Percentiles rank a stretch among this genome's conserved stretches.
Evolutionary conservation across 345 rosid genomes (phyloP).

Genomic region (Rubroshorea leprosula): DNA sequence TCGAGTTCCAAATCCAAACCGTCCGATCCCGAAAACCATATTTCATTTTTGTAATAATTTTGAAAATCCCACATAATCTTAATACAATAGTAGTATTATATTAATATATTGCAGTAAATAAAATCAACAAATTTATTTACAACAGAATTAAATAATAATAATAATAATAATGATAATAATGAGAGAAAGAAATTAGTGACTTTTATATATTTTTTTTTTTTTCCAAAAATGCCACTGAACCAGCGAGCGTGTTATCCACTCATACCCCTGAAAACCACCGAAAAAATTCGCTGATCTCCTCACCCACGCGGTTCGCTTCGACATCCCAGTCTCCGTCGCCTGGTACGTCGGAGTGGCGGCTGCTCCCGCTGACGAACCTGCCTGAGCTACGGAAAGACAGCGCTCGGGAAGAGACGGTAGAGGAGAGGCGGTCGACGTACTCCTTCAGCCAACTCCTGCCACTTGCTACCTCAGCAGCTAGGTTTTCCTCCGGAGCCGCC

Average conservation of each 20-base stretch:
- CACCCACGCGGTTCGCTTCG: slow-evolving; percentile 59
- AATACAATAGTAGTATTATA: no score
- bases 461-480: slow-evolving; percentile 51
- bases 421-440: slow-evolving; percentile 69
- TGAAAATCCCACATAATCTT: no score
- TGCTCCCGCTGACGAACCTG: slow-evolving; percentile 69
- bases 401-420: slow-evolving; percentile 61
- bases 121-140: no score
- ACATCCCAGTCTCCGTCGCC: slow-evolving; percentile 49
- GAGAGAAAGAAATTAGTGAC: no score
- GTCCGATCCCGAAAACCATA: no score
- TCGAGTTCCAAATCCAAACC: no score
- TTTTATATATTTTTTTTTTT: no score
- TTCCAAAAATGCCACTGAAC: not conserved
- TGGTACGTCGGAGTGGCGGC: slow-evolving; percentile 56
- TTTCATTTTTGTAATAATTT: no score
- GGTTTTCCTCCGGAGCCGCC: slow-evolving; percentile 27
- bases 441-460: slow-evolving; percentile 84
- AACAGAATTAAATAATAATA: no score
- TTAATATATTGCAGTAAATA: no score
- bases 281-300: slow-evolving; percentile 84
- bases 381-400: slow-evolving; percentile 72
- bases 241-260: slow-evolving; percentile 15
- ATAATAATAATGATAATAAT: no score
- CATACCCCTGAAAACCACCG: slow-evolving; percentile 87